A percentile compares a stretch with the other conserved stretches of the same genome.
Evolutionary conservation across 2,329 filamentous ascomycete genomes (phyloP).

Genomic region (Helminthosporium solani): DNA sequence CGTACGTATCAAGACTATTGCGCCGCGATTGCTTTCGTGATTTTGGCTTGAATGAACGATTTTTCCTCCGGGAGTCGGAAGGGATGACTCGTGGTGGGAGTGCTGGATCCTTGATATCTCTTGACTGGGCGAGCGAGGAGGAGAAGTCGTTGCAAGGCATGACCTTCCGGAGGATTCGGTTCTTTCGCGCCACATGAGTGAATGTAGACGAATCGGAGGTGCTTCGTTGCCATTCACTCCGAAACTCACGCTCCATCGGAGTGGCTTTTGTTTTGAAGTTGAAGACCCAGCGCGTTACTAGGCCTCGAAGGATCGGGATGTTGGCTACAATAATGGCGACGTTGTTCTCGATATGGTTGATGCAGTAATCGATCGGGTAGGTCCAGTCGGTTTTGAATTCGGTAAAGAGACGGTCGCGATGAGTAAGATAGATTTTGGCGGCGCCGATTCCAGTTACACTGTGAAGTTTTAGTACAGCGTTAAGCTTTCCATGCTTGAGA

Average conservation of each 20-base stretch:
- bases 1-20: slow-evolving; percentile 33
- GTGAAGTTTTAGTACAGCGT: slow-evolving; percentile 5
- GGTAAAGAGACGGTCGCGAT: slow-evolving; percentile 42
- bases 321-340: slow-evolving; percentile 46
- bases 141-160: slow-evolving; percentile 41
- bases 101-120: slow-evolving; percentile 16
- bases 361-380: slow-evolving; percentile 45
- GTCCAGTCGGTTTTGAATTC: slow-evolving; percentile 43
- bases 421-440: slow-evolving; percentile 44
- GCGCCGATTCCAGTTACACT: slow-evolving; percentile 44
- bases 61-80: slow-evolving; percentile 27
- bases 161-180: slow-evolving; percentile 32
- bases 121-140: slow-evolving; percentile 33
- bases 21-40: slow-evolving; percentile 22
- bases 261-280: slow-evolving; percentile 38
- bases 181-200: slow-evolving; percentile 22
- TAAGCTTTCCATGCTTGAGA: slow-evolving; percentile 1
- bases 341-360: slow-evolving; percentile 46
- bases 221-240: slow-evolving; percentile 31
- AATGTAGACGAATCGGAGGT: slow-evolving; percentile 27
- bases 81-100: slow-evolving; percentile 25
- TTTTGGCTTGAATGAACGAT: slow-evolving; percentile 23
- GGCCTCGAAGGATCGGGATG: slow-evolving; percentile 44
- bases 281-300: slow-evolving; percentile 45
- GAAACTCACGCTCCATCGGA: slow-evolving; percentile 35